Evolutionary conservation across 1,284 basidiomycete genomes (phyloP), one percentile per base, ranked within the genome.

Genomic region (Ustilago xerochloae): DNA sequence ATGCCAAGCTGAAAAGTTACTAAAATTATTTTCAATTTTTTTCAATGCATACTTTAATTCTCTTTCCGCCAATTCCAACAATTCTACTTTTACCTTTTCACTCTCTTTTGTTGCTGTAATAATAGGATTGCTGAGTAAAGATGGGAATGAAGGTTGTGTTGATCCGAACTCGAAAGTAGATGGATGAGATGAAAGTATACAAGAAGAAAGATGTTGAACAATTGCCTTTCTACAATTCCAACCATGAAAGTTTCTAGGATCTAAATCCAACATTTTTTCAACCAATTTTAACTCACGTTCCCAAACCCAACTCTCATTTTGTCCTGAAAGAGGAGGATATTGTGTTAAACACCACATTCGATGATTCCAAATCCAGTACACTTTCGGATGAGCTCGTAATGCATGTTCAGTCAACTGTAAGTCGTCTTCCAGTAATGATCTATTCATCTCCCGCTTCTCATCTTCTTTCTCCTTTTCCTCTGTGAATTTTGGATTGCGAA

Each of bases 1-100:
- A 85, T 99, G 97, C 97, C 97, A 99, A 16, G 97, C 97, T 63
- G 93, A 96, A 84, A 97, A 99, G 84, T 99, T 99, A 48, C 93
- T 95, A 82, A 99, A 97, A 84, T 93, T 97, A 54, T 91, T 87
- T 84, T 94, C 91, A 75, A 99, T 99, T 87, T 98, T 97, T 65
- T 88, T 88, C 48, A 89, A 90, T 2, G 96, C 96, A 46, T 78
- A 84, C 1, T 54, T 47, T 8, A 84, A 64, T 50, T 84, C 81
- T 0, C 28, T 46, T 10, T 70, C 33, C 0, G 81, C 81, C 2
- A 82, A 58, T 6, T 36, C 24, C 1, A 80, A 20, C 20, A 77
- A 63, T 7, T 36, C 26, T 3, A 10, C 6, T 20, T 69, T 63
- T 24, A 46, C 54, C n/a, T n/a, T n/a, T 12, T 30, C 7, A 12